These are phyloP conservation scores for Candida railenensis DNA, from an alignment of 805 yeast species.

Conservation along the genomic window DNA sequence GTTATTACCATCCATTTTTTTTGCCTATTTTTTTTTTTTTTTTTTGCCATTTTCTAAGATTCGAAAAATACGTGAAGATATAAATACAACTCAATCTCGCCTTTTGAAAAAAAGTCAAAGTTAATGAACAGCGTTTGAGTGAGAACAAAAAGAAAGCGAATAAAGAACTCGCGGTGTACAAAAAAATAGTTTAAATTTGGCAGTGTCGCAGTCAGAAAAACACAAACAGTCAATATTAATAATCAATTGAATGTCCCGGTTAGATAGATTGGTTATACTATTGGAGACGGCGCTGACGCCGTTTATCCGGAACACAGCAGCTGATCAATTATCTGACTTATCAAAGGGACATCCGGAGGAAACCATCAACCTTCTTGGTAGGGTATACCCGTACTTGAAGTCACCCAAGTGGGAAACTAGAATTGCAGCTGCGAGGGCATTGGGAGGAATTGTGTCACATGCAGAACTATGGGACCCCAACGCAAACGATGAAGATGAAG, in stretches of 20 bases:
- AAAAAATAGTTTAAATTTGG: not conserved
- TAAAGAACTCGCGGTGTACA: not conserved
- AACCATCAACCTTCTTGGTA: slow-evolving; percentile 71
- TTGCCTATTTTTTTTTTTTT: too few relatives aligned
- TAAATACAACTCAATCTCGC: slow-evolving; percentile 11
- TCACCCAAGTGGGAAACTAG: slow-evolving; percentile 94
- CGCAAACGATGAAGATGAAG: slow-evolving; percentile 11
- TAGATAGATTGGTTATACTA: slow-evolving; percentile 55
- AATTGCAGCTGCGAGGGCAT: slow-evolving; percentile 89
- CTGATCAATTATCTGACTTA: slow-evolving; percentile 91
- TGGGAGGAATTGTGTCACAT: slow-evolving; percentile 87
- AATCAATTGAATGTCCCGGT: slow-evolving; percentile 40
- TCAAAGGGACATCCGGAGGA: slow-evolving; percentile 96
- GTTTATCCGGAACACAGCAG: slow-evolving; percentile 92
- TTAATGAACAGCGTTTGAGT: not conserved
- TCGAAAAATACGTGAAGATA: slow-evolving; percentile 2
- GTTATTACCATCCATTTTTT: too few relatives aligned
- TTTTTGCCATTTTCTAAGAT: not conserved
- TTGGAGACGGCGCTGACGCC: slow-evolving; percentile 95
- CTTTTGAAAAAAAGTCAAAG: slow-evolving; percentile 1
- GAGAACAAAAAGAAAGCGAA: not conserved
- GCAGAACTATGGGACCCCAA: slow-evolving; percentile 87
- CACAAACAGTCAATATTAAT: not conserved
- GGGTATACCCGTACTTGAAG: slow-evolving; percentile 87
- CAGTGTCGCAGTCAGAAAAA: not conserved